A percentile compares a stretch with the other conserved stretches of the same genome.
These are phyloP conservation scores for Phylloporus scabripes DNA, from an alignment of 768 basidiomycete genomes.

Conservation along the genomic window DNA sequence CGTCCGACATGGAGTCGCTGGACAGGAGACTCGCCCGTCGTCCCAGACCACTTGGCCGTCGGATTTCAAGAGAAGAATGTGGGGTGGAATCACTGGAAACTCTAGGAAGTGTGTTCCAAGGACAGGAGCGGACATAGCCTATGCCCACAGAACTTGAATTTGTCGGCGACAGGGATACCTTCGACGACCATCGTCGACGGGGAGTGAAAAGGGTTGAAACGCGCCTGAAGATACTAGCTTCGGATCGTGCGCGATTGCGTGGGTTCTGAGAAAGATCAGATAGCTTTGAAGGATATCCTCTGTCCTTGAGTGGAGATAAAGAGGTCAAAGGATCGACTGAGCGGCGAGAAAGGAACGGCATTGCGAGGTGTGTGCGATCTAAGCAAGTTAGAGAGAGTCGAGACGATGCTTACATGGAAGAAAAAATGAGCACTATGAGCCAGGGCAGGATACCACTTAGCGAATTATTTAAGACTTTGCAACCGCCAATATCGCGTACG, in stretches of 20 bases:
- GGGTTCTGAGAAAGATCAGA: conserved; percentile 5
- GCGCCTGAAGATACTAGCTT: conserved; percentile 24
- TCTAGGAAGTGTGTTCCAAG: conserved; percentile 14
- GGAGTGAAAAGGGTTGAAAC: conserved; percentile 24
- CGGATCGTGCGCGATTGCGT: conserved; percentile 22
- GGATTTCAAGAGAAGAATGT: conserved; percentile 28
- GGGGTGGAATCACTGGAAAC: conserved; percentile 19
- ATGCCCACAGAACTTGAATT: conserved; percentile 9
- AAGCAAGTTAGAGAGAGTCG: not conserved
- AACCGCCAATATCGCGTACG: conserved; percentile 19
- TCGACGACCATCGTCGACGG: conserved; percentile 21
- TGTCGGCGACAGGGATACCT: conserved; percentile 6
- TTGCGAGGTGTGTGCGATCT: conserved; percentile 3
- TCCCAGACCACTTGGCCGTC: conserved; percentile 29
- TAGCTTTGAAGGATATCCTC: not conserved
- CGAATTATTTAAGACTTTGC: conserved; percentile 22
- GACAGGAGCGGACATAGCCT: conserved; percentile 13
- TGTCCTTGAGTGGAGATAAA: not conserved
- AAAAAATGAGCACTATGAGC: not conserved
- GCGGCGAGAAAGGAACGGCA: conserved; percentile 30
- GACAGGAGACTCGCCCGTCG: conserved; percentile 27
- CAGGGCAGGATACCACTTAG: not conserved
- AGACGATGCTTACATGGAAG: conserved; percentile 16
- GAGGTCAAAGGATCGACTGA: conserved; percentile 19
- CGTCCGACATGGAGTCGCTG: conserved; percentile 6